phyloP scores from a whole-genome alignment of 495 filamentous ascomycete species.

The Daldinia childiae region DNA sequence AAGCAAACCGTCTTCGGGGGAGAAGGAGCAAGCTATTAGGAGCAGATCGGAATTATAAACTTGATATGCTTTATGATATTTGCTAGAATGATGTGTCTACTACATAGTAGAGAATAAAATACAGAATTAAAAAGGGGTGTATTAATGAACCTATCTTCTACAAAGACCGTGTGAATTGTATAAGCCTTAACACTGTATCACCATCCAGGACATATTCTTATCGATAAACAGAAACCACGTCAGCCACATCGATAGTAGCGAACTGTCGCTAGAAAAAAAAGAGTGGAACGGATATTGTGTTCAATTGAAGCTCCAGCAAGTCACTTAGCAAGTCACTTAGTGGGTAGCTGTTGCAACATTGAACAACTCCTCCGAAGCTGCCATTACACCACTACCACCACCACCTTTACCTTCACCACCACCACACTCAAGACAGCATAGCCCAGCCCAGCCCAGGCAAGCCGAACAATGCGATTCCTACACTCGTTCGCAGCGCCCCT shows the following conservation, averaged over 20 bases:
- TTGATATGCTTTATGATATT: not conserved
- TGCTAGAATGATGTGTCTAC: not conserved
- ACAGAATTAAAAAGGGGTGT: not conserved
- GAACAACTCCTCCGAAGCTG: slow-evolving; percentile 21
- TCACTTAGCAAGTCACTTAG: slow-evolving; percentile 10
- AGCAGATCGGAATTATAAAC: slow-evolving; percentile 29
- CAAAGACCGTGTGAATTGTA: not conserved
- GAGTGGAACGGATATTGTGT: slow-evolving; percentile 40
- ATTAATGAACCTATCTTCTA: not conserved
- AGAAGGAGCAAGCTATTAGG: slow-evolving; percentile 28
- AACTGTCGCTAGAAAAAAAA: slow-evolving; percentile 19
- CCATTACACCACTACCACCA: slow-evolving; percentile 8
- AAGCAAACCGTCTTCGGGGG: slow-evolving; percentile 20
- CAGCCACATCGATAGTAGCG: no score
- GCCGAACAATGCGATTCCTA: slow-evolving; percentile 58
- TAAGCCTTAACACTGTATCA: not conserved
- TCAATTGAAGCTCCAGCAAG: slow-evolving; percentile 36
- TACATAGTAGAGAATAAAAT: not conserved
- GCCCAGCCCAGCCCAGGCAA: no score
- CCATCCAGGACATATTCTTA: not conserved
- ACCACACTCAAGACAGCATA: not conserved
- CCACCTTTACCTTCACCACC: no score
- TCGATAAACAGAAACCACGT: slow-evolving; percentile 38
- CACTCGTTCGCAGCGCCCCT: slow-evolving; percentile 59
- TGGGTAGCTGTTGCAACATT: slow-evolving; percentile 1